Percentiles rank a stretch among this genome's conserved stretches.
Conservation (phyloP, 2,329 filamentous ascomycete species). For the Neobulgaria alba region DNA sequence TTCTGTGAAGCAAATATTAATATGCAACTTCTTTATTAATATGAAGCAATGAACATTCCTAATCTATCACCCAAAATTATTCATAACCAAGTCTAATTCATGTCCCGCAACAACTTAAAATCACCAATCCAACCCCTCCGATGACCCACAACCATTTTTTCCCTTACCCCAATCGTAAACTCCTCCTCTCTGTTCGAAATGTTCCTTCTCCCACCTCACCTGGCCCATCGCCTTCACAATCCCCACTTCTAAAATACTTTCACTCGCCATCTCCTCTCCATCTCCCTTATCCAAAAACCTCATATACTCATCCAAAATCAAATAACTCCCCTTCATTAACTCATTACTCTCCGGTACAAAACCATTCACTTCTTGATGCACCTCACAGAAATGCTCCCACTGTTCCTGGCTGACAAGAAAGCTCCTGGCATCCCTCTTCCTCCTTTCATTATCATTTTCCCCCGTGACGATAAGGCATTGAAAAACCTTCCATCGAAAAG, state of each 20-base stretch:
- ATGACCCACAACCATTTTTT: too few species aligned
- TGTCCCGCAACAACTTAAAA: too few species aligned
- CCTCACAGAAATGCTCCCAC: conserved; percentile 37
- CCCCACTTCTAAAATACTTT: conserved; percentile 11
- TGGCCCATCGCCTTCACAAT: conserved; percentile 6
- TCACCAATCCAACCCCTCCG: too few species aligned
- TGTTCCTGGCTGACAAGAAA: conserved; percentile 40
- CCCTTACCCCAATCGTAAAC: conserved; percentile 13
- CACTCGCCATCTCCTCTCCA: neutral
- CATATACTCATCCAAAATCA: conserved; percentile 14
- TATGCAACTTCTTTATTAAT: too few species aligned
- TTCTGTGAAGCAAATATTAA: too few species aligned
- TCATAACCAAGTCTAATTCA: too few species aligned
- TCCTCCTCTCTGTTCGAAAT: conserved; percentile 8
- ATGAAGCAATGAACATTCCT: too few species aligned
- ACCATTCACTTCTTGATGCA: conserved; percentile 33
- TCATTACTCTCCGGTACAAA: conserved; percentile 41
- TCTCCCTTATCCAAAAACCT: conserved; percentile 14
- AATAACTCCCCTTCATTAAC: conserved; percentile 27
- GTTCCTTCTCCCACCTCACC: conserved; percentile 7
- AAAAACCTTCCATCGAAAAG: conserved; percentile 48
- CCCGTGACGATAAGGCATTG: conserved; percentile 44
- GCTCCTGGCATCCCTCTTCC: conserved; percentile 33
- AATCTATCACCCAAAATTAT: too few species aligned
- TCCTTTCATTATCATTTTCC: conserved; percentile 39